Percentiles rank a stretch among this genome's conserved stretches.
phyloP scores from a whole-genome alignment of 352 stramenopile genomes.

The Globisporangium emineosum region DNA sequence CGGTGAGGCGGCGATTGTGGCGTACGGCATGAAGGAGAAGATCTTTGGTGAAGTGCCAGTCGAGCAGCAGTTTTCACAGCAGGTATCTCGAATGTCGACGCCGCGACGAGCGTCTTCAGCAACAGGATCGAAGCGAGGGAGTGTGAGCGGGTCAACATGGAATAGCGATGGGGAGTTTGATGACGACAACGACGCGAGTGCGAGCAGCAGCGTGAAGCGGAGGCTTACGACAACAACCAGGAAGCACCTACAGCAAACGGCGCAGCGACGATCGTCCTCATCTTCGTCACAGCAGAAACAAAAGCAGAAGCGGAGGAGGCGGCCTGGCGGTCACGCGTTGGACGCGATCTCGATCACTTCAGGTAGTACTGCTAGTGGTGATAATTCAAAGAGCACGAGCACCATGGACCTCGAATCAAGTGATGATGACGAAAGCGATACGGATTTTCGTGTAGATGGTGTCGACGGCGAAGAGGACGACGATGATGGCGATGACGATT shows the following conservation, averaged over 20 bases:
- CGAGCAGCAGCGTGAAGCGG: constrained; percentile 15
- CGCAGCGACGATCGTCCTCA: not conserved
- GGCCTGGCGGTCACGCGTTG: not conserved
- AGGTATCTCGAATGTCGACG: not conserved
- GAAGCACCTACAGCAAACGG: not conserved
- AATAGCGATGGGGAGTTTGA: constrained; percentile 21
- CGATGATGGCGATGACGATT: constrained; percentile 17
- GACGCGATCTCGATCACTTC: constrained; percentile 14
- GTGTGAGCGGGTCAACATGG: constrained; percentile 23
- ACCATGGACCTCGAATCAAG: constrained; percentile 17
- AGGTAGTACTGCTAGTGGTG: constrained; percentile 3
- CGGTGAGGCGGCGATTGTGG: constrained; percentile 35
- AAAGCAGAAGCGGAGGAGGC: constrained; percentile 1
- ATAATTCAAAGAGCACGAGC: not conserved
- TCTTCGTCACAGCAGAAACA: constrained; percentile 2
- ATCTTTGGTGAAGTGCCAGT: constrained; percentile 31
- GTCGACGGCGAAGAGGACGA: constrained; percentile 25
- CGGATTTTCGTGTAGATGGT: constrained; percentile 1
- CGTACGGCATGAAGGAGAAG: constrained; percentile 22
- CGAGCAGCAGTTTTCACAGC: not conserved
- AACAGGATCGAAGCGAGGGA: constrained; percentile 8
- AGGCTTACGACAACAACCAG: constrained; percentile 6
- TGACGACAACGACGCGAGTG: not conserved
- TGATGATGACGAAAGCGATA: constrained; percentile 13
- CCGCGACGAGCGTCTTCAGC: constrained; percentile 5